Base-by-base conservation (phyloP, 768 basidiomycete species). In the Imleria badia region DNA sequence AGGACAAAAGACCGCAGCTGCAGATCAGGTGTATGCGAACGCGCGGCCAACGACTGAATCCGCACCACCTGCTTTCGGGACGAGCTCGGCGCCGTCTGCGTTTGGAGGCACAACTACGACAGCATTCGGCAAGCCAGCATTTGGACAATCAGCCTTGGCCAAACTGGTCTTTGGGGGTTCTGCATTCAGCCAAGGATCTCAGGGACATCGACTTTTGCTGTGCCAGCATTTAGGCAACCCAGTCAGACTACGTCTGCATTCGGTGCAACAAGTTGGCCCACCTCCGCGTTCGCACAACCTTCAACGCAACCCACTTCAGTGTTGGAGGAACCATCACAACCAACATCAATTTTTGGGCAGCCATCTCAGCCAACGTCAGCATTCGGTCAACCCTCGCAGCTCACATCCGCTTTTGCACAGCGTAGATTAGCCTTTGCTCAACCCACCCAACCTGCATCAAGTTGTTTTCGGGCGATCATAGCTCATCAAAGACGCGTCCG, bases 11-110 rank as follows among this genome's bases (percentile, higher is more conserved):
- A 85, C 81, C 30, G 58, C 77, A 8, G 73, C 78, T 15, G 84
- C 87, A 9, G 78, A 84, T 7, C 75, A 79, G 47, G 65, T 72
- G 14, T 80, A 70, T 55, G 51, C 68, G 74, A 81, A 80, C 52
- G 81, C 79, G 3, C 73, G 63, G 12, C 59, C 62, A 41, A 51
- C 69, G 22, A 48, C 70, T n/a, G n/a, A n/a, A 30, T 57, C 72
- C 44, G 60, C 72, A 23, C 51, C 66, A 13, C 72, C 80, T 19
- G 66, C 73, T 1, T 81, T 82, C 63, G 78, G 73, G 60, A 65
- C 65, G 52, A 40, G 53, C 54, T n/a, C 58, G 34, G 42, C 49
- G 23, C 59, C 64, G 8, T 66, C 73, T 38, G 68, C 70, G 63
- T 58, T 78, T 70, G 75, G 71, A 19, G 46, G 64, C 35, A 19